Conservation (phyloP, 106 monocot genomes). For the Phalaenopsis equestris region DNA sequence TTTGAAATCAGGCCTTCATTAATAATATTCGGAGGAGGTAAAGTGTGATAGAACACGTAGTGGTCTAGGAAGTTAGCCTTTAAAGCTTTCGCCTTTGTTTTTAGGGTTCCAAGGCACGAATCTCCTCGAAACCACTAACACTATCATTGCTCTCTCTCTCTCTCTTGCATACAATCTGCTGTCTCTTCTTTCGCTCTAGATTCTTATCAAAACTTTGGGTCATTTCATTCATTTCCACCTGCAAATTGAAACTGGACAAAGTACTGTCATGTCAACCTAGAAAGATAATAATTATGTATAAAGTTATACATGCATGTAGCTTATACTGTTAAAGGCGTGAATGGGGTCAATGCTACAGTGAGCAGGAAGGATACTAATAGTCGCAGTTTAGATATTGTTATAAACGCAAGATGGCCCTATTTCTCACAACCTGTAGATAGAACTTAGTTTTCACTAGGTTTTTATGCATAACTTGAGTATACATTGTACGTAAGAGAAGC, state of each 20-base stretch:
- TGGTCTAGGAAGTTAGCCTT: conserved; percentile 3
- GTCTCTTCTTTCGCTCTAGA: conserved; percentile 6
- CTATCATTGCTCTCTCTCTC: conserved; percentile 5
- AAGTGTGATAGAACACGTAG: conserved; percentile 2
- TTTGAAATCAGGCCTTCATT: not conserved
- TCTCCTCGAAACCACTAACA: conserved; percentile 9
- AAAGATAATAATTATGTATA: not conserved
- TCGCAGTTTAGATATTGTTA: too few relatives aligned
- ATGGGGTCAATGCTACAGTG: not conserved
- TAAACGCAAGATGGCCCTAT: too few relatives aligned
- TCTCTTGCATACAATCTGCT: not conserved
- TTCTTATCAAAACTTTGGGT: conserved; percentile 11
- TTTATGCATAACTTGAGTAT: too few relatives aligned
- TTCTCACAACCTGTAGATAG: not conserved
- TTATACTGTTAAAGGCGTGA: not conserved
- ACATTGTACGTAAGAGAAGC: not conserved
- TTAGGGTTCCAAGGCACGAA: conserved; percentile 10
- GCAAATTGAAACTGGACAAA: conserved; percentile 1
- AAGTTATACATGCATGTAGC: not conserved
- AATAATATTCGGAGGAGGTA: not conserved
- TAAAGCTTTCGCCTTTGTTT: not conserved
- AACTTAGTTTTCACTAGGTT: not conserved
- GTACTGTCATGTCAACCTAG: conserved; percentile 9
- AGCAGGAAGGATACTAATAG: not conserved
- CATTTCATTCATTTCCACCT: conserved; percentile 5